phyloP scores from a whole-genome alignment of 1,139 yeast species.

The Suhomyces choctaworum region DNA sequence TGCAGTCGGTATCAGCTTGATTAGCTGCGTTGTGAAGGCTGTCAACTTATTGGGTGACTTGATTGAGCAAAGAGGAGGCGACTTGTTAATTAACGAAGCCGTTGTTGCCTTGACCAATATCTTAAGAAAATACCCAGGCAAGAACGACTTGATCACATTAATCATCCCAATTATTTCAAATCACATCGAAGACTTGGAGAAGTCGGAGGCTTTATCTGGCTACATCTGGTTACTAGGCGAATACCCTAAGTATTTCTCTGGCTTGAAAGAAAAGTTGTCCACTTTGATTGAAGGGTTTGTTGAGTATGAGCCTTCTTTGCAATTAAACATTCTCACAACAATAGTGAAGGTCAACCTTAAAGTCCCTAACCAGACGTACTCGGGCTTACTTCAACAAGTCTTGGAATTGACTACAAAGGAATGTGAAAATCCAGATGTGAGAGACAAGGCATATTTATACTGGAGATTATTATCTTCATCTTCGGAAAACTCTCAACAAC shows the following conservation, averaged over 20 bases:
- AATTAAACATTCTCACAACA: slow-evolving; percentile 73
- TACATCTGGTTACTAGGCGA: slow-evolving; percentile 90
- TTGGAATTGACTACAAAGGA: slow-evolving; percentile 77
- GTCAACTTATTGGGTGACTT: slow-evolving; percentile 74
- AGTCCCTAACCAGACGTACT: slow-evolving; percentile 36
- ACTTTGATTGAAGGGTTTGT: slow-evolving; percentile 61
- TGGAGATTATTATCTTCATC: slow-evolving; percentile 81
- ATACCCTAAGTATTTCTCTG: slow-evolving; percentile 73
- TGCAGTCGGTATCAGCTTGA: slow-evolving; percentile 80
- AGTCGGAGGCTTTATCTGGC: slow-evolving; percentile 67
- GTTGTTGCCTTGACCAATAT: slow-evolving; percentile 76
- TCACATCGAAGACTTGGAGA: slow-evolving; percentile 58
- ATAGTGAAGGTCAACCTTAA: slow-evolving; percentile 72
- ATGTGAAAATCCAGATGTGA: slow-evolving; percentile 85
- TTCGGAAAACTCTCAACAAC: slow-evolving; percentile 43
- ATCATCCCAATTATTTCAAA: slow-evolving; percentile 70
- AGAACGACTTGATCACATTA: slow-evolving; percentile 57
- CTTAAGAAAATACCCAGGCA: slow-evolving; percentile 73
- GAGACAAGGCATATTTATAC: slow-evolving; percentile 91
- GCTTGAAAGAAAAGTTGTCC: slow-evolving; percentile 42
- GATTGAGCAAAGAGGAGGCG: slow-evolving; percentile 72
- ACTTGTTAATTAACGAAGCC: slow-evolving; percentile 77
- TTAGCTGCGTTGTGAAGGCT: slow-evolving; percentile 63
- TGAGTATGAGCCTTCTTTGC: slow-evolving; percentile 75
- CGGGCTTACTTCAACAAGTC: slow-evolving; percentile 63